These are phyloP conservation scores for Alternaria sp. DNA, from an alignment of 2,329 filamentous ascomycete species.

Conservation along the genomic window DNA sequence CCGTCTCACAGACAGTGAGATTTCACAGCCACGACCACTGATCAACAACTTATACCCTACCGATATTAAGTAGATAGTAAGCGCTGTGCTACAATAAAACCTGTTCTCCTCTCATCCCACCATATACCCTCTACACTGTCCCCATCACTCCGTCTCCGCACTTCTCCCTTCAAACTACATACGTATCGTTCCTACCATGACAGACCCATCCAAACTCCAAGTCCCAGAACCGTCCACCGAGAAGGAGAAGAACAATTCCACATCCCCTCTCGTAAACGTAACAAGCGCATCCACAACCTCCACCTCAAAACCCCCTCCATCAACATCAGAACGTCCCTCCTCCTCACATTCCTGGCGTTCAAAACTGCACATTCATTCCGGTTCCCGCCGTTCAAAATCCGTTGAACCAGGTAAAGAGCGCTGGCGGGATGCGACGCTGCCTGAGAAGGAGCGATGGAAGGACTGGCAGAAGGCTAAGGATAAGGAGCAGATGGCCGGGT, in stretches of 20 bases:
- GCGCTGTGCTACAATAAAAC: neutral
- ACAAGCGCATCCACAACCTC: neutral
- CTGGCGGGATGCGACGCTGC: constrained; percentile 30
- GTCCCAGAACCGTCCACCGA: neutral
- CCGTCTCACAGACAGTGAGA: neutral
- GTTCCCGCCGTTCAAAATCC: neutral
- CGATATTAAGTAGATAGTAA: neutral
- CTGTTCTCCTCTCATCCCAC: neutral
- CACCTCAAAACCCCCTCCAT: neutral
- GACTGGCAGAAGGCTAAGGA: constrained; percentile 36
- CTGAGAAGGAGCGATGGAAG: constrained; percentile 35
- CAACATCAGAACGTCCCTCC: neutral
- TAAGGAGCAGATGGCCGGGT: constrained; percentile 24
- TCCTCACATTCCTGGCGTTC: constrained; percentile 13
- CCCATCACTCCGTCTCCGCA: too few species aligned
- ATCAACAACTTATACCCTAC: neutral
- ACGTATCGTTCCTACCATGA: neutral
- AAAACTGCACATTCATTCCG: constrained; percentile 8
- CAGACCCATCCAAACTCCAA: neutral
- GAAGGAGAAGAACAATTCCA: neutral
- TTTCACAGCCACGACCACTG: neutral
- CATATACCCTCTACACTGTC: neutral
- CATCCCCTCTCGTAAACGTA: neutral
- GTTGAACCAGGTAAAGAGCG: constrained; percentile 23
- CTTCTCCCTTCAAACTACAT: neutral